These are phyloP conservation scores for Hanseniaspora lindneri DNA, from an alignment of 805 yeast genomes.

Conservation along the genomic window DNA sequence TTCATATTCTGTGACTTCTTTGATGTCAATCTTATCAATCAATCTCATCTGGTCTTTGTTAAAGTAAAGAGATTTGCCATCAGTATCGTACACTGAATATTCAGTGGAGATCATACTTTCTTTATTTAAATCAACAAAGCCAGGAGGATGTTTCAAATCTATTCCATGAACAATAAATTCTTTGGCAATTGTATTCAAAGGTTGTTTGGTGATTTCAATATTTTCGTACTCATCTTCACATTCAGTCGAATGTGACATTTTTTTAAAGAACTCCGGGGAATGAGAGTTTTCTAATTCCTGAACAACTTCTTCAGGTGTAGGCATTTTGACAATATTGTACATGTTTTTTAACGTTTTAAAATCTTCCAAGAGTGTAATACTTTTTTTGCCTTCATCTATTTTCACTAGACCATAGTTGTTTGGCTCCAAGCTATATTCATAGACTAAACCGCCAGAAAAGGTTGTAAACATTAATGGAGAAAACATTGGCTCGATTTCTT, in stretches of 20 bases:
- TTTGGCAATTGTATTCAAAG: slow-evolving; percentile 3
- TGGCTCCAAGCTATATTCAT: slow-evolving; percentile 67
- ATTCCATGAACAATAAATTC: slow-evolving; percentile 10
- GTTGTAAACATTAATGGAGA: slow-evolving; percentile 61
- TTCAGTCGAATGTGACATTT: neutral
- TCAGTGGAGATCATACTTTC: neutral
- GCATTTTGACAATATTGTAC: slow-evolving; percentile 35
- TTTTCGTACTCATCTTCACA: slow-evolving; percentile 13
- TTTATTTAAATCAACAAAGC: slow-evolving; percentile 51
- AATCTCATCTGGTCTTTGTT: neutral
- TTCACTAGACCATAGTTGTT: slow-evolving; percentile 70
- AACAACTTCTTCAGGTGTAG: slow-evolving; percentile 22
- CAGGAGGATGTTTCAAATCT: slow-evolving; percentile 31
- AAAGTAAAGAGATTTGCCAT: neutral
- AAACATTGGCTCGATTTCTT: slow-evolving; percentile 59
- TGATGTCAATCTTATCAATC: neutral
- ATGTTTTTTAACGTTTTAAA: slow-evolving; percentile 36
- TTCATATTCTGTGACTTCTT: slow-evolving; percentile 1
- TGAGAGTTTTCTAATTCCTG: neutral
- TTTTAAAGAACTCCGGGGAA: neutral
- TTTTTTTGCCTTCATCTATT: slow-evolving; percentile 31
- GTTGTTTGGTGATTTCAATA: slow-evolving; percentile 9
- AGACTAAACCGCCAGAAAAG: slow-evolving; percentile 77
- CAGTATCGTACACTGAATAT: slow-evolving; percentile 2
- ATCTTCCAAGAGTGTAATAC: slow-evolving; percentile 36